A percentile compares a stretch with the other conserved stretches of the same genome.
phyloP scores from a whole-genome alignment of 1,139 yeast genomes.

The Geotrichum klebahnii region DNA sequence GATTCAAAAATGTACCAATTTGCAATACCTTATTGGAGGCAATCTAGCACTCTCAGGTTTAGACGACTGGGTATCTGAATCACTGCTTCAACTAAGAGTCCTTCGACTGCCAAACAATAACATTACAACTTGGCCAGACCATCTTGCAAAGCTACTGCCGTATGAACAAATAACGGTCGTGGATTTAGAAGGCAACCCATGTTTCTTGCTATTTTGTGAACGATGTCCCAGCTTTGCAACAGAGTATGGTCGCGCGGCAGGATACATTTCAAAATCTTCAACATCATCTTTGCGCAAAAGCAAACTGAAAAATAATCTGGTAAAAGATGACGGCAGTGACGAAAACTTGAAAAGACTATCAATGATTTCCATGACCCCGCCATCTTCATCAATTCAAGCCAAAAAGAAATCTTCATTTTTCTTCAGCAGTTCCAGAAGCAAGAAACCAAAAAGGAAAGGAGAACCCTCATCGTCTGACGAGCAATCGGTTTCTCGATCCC shows the following conservation, averaged over 20 bases:
- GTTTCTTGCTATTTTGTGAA: slow-evolving; percentile 22
- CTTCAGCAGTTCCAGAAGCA: not conserved
- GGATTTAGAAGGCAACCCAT: slow-evolving; percentile 38
- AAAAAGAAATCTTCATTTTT: slow-evolving; percentile 5
- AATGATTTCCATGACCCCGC: not conserved
- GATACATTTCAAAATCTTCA: slow-evolving; percentile 10
- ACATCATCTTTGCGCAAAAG: slow-evolving; percentile 11
- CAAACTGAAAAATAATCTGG: not conserved
- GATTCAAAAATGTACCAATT: slow-evolving; percentile 31
- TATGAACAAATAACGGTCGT: slow-evolving; percentile 30
- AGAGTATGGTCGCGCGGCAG: slow-evolving; percentile 17
- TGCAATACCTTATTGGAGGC: slow-evolving; percentile 32
- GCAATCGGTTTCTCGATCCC: too few species aligned
- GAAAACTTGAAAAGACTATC: slow-evolving; percentile 1
- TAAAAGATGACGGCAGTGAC: too few species aligned
- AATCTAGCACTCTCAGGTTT: slow-evolving; percentile 30
- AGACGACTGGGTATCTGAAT: slow-evolving; percentile 35
- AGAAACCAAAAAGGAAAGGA: too few species aligned
- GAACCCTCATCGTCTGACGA: too few species aligned
- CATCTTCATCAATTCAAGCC: not conserved
- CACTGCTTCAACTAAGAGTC: slow-evolving; percentile 28
- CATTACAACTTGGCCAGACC: slow-evolving; percentile 37
- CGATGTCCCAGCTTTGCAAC: slow-evolving; percentile 23
- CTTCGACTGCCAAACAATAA: slow-evolving; percentile 32
- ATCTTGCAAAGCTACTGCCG: slow-evolving; percentile 29